These are phyloP conservation scores for Ophiostoma tasmaniense DNA, from an alignment of 2,329 filamentous ascomycete genomes.

Conservation along the genomic window DNA sequence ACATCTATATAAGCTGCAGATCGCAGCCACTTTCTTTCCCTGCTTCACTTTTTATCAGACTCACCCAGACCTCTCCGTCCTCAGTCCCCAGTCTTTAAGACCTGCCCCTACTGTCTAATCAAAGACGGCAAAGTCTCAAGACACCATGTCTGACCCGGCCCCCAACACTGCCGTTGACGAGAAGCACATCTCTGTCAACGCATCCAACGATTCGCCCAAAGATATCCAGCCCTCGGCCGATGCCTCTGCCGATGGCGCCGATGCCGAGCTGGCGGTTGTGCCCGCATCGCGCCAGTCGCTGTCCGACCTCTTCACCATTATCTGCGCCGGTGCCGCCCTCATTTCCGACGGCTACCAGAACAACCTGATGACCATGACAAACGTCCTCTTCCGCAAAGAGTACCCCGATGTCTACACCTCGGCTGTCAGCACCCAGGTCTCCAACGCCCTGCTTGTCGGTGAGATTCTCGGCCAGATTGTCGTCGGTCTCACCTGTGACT, in stretches of 20 bases:
- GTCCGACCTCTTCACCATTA: conserved; percentile 3
- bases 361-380: conserved; percentile 30
- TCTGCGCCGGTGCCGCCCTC: conserved; percentile 24
- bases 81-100: not conserved
- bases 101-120: not conserved
- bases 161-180: not conserved
- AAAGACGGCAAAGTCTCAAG: not conserved
- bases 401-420: conserved; percentile 29
- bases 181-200: not conserved
- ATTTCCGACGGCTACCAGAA: conserved; percentile 30
- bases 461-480: conserved; percentile 48
- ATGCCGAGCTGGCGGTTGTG: not conserved
- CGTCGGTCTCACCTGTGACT: conserved; percentile 44
- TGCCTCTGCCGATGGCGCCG: not conserved
- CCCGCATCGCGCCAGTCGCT: not conserved
- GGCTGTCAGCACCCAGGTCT: conserved; percentile 34
- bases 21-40: not conserved
- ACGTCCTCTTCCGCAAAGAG: conserved; percentile 25
- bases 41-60: not conserved
- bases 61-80: not conserved
- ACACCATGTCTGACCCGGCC: not conserved
- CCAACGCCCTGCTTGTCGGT: conserved; percentile 47
- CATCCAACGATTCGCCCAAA: not conserved
- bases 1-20: not conserved
- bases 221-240: not conserved